These are phyloP conservation scores for Baeospora myosura DNA, from an alignment of 1,284 basidiomycete genomes.

Conservation along the genomic window DNA sequence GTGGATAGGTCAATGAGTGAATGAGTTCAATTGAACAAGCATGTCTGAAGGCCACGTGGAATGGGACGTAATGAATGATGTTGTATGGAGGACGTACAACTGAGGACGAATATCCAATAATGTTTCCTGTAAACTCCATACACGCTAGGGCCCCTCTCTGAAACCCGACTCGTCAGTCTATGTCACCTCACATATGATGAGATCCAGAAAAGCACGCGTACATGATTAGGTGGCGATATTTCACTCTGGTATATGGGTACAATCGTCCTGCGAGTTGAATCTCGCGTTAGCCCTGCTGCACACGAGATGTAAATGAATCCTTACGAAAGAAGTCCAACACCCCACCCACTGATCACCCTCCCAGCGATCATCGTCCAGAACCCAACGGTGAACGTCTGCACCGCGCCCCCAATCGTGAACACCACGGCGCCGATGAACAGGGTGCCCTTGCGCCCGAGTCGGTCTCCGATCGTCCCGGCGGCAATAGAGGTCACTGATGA, in stretches of 20 bases:
- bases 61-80: neutral
- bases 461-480: slow-evolving; percentile 83
- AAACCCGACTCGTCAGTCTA: slow-evolving; percentile 2
- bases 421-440: slow-evolving; percentile 82
- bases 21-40: too few relatives aligned
- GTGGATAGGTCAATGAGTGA: neutral
- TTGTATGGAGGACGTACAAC: slow-evolving; percentile 56
- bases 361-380: slow-evolving; percentile 86
- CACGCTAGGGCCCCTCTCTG: slow-evolving; percentile 84
- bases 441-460: slow-evolving; percentile 81
- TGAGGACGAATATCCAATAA: slow-evolving; percentile 90
- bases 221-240: slow-evolving; percentile 91
- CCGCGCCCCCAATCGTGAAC: slow-evolving; percentile 83
- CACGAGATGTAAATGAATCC: slow-evolving; percentile 22
- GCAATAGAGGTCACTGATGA: slow-evolving; percentile 79
- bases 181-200: neutral
- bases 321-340: slow-evolving; percentile 88
- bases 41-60: neutral
- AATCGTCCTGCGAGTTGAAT: slow-evolving; percentile 64
- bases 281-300: slow-evolving; percentile 6
- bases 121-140: slow-evolving; percentile 94
- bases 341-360: slow-evolving; percentile 83
- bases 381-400: slow-evolving; percentile 85
- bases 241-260: slow-evolving; percentile 98
- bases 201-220: slow-evolving; percentile 28